phyloP scores from a whole-genome alignment of 148 eudicot species.

The Dianthus caryophyllus region DNA sequence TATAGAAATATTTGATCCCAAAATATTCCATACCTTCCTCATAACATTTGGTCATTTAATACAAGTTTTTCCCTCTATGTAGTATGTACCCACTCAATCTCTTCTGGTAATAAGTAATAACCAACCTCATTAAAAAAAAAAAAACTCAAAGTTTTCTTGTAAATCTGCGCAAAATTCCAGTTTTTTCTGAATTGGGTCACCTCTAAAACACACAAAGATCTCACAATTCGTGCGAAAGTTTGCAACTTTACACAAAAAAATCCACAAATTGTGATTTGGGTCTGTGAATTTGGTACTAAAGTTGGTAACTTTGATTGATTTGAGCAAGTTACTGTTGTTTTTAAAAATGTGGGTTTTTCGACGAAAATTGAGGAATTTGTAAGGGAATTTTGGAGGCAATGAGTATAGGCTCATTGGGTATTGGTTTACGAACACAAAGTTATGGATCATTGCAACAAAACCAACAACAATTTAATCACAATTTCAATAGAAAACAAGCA shows the following conservation, averaged over 20 bases:
- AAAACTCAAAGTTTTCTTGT: not conserved
- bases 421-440: conserved; percentile 86
- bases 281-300: not conserved
- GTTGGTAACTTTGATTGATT: not conserved
- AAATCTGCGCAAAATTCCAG: not conserved
- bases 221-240: too few species aligned
- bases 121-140: too few species aligned
- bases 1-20: too few species aligned
- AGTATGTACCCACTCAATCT: not conserved
- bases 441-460: conserved; percentile 89
- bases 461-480: conserved; percentile 46
- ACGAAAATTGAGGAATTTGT: conserved; percentile 55
- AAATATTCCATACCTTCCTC: too few species aligned
- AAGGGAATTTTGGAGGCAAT: conserved; percentile 44
- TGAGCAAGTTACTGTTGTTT: too few species aligned
- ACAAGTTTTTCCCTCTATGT: not conserved
- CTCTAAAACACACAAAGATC: too few species aligned
- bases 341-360: not conserved
- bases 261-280: conserved; percentile 5
- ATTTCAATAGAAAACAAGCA: too few species aligned
- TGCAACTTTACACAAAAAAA: conserved; percentile 12
- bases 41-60: too few species aligned
- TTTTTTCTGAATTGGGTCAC: not conserved
- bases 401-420: conserved; percentile 93
- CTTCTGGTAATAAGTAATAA: conserved; percentile 1